Conservation (phyloP, 345 rosid species). For the Sonneratia alba region DNA sequence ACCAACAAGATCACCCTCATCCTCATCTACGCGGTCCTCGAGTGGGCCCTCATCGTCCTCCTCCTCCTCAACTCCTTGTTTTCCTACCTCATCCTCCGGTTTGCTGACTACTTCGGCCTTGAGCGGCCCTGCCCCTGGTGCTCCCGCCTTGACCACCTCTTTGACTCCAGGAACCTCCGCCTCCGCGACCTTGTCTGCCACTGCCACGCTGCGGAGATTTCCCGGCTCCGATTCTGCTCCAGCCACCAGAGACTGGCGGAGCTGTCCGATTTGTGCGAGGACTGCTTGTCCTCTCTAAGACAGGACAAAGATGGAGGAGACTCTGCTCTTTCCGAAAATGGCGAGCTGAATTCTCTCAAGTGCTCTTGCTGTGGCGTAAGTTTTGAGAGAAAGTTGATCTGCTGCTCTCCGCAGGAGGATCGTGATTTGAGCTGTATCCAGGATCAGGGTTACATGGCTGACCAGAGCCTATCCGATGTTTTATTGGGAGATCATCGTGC, state of each 20-base stretch:
- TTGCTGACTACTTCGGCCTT: slow-evolving; percentile 84
- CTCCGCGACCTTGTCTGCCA: slow-evolving; percentile 71
- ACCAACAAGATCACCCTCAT: slow-evolving; percentile 65
- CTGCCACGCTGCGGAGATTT: slow-evolving; percentile 60
- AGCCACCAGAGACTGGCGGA: slow-evolving; percentile 45
- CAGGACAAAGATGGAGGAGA: slow-evolving; percentile 9
- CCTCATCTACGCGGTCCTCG: slow-evolving; percentile 76
- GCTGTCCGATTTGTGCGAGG: slow-evolving; percentile 34
- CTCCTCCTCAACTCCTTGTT: slow-evolving; percentile 75
- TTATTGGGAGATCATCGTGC: slow-evolving; percentile 17
- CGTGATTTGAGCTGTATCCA: slow-evolving; percentile 22
- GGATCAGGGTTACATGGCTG: slow-evolving; percentile 21
- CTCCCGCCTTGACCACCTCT: slow-evolving; percentile 68
- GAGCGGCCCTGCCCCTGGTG: slow-evolving; percentile 81
- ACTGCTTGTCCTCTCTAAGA: slow-evolving; percentile 39
- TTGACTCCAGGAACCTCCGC: slow-evolving; percentile 39
- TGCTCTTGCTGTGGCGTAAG: slow-evolving; percentile 48
- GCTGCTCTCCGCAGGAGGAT: slow-evolving; percentile 23
- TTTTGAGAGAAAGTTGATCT: slow-evolving; percentile 30
- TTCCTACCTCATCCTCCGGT: slow-evolving; percentile 67
- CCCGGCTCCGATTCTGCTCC: slow-evolving; percentile 31
- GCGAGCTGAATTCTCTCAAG: slow-evolving; percentile 19
- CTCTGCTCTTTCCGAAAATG: slow-evolving; percentile 10
- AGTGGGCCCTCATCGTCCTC: slow-evolving; percentile 74
- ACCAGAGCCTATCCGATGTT: slow-evolving; percentile 24